A percentile compares a stretch with the other conserved stretches of the same genome.
phyloP scores from a whole-genome alignment of 306 rosid species.

The Quercus glauca region DNA sequence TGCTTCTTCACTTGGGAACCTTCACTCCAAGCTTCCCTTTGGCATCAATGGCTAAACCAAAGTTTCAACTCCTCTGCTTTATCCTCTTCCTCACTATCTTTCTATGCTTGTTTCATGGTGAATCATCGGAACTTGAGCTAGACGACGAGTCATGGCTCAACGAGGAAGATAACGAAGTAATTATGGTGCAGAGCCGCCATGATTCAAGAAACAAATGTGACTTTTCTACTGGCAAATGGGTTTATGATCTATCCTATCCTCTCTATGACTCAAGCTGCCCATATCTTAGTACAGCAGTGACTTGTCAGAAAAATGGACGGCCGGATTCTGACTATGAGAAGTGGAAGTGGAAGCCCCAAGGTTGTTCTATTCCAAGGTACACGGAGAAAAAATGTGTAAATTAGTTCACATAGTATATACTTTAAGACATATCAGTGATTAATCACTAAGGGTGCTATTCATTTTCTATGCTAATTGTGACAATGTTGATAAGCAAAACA shows the following conservation, averaged over 20 bases:
- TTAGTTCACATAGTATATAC: background rate
- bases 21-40: conserved; percentile 25
- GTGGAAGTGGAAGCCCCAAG: conserved; percentile 87
- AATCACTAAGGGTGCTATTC: too few relatives aligned
- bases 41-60: conserved; percentile 53
- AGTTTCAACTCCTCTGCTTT: conserved; percentile 25
- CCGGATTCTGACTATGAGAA: conserved; percentile 95
- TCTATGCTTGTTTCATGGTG: conserved; percentile 34
- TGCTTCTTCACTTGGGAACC: conserved; percentile 28
- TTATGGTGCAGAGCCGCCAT: conserved; percentile 54
- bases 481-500: too few relatives aligned
- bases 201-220: conserved; percentile 57
- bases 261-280: conserved; percentile 79
- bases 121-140: conserved; percentile 42
- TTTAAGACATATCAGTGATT: background rate
- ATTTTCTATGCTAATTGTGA: too few relatives aligned
- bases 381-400: background rate
- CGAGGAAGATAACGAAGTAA: conserved; percentile 52
- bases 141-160: conserved; percentile 46
- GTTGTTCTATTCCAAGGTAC: conserved; percentile 83
- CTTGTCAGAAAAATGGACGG: conserved; percentile 88
- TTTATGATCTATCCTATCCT: conserved; percentile 81
- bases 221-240: conserved; percentile 78
- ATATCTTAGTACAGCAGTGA: conserved; percentile 79
- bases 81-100: conserved; percentile 36